Percentiles rank a stretch among this genome's conserved stretches.
Conservation (phyloP, 345 rosid species). For the Eucalyptus brandiana region DNA sequence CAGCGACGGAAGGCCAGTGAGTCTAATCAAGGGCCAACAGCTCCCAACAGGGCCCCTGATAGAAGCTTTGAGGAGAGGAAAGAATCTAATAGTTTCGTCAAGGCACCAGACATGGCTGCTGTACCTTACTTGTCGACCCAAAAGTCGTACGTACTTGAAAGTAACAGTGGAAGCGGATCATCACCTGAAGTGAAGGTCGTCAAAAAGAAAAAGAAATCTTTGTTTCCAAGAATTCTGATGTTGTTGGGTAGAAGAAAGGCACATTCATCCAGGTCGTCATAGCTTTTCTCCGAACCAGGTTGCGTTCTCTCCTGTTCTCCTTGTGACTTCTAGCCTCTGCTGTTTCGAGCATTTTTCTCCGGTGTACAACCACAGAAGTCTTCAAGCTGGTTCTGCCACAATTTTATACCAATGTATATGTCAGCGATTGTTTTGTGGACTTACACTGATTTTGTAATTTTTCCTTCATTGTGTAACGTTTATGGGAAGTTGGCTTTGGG, state of each 20-base stretch:
- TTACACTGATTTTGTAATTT: neutral
- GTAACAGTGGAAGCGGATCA: conserved; percentile 11
- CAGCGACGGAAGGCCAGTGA: conserved; percentile 45
- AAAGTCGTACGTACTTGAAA: conserved; percentile 1
- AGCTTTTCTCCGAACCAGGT: neutral
- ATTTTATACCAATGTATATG: neutral
- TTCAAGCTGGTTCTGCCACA: neutral
- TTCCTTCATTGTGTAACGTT: neutral
- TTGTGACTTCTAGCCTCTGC: neutral
- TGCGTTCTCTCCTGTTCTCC: neutral
- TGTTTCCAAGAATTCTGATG: conserved; percentile 65
- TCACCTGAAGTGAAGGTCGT: conserved; percentile 14
- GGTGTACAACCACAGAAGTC: neutral
- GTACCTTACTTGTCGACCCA: conserved; percentile 5
- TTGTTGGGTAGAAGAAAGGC: conserved; percentile 47
- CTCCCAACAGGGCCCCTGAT: conserved; percentile 5
- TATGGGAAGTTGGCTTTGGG: neutral
- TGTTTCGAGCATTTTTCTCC: neutral
- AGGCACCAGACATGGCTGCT: neutral
- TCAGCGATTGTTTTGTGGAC: neutral
- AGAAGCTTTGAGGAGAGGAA: conserved; percentile 24
- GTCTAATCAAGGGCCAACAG: conserved; percentile 11
- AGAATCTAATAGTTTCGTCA: conserved; percentile 4
- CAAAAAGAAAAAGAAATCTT: conserved; percentile 63
- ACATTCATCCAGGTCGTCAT: conserved; percentile 20